Base-by-base conservation (phyloP, 192 early-diverging fungal species). In the Coemansia sp. region DNA sequence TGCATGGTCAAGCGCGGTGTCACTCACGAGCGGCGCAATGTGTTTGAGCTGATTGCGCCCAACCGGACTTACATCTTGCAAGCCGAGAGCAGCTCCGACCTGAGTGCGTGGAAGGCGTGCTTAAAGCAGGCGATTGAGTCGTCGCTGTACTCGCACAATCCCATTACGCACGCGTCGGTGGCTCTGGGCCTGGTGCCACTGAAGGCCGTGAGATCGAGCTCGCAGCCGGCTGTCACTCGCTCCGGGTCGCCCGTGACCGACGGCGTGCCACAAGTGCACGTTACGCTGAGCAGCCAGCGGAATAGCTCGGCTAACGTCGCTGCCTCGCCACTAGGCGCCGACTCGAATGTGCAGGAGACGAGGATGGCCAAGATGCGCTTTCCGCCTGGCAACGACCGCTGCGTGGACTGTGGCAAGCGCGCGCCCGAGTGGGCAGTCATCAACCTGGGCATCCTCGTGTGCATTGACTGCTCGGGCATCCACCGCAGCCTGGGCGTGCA, bases 401-500 rank as follows among this genome's bases (percentile, higher is more conserved):
- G 88, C 50, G 88, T 82, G 13, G 88, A 89, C 74, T 89, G 88
- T 69, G 84, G 78, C 10, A 62, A 61, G 40, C 38, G 67, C 71
- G 88, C 85, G 45, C 92, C 93, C 12, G 89, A 93, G 77, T 96
- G 94, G 94, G 91, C 92, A 38, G 88, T 89, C 66, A 91, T 90
- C 27, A 95, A 92, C 59, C 83, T 93, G 45, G 93, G 94, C 34
- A 85, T 86, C 3, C 82, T 93, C 34, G 68, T 96, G 64, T 96
- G 93, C 67, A 96, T 95, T 27, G 89, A 89, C 44, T 97, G 95
- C 70, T 95, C 93, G 29, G 95, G 95, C 24, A 91, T 95, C 44
- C 95, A 97, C 72, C 91, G 95, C 65, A 93, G 94, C 45, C 70
- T 97, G 7, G 95, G 95, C 6, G 89, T 92, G 9, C 94, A 95